phyloP scores from a whole-genome alignment of 2,329 filamentous ascomycete genomes.

The Aspergillus novoparasiticus region DNA sequence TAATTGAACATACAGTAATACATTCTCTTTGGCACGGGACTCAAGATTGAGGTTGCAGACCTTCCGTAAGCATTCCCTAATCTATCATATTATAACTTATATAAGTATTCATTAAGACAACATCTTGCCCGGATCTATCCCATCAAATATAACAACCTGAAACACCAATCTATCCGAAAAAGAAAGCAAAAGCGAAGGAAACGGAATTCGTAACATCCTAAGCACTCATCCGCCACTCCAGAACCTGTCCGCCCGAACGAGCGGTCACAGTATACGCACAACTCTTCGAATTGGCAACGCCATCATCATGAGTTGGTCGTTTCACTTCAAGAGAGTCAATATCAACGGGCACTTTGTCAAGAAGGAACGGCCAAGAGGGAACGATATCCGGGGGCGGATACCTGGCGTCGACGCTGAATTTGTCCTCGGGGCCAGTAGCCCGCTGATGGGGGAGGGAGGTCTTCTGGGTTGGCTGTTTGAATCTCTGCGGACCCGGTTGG shows the following conservation, averaged over 20 bases:
- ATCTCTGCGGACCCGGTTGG: background rate
- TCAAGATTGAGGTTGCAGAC: background rate
- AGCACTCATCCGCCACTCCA: constrained; percentile 14
- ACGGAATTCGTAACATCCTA: background rate
- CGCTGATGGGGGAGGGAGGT: background rate
- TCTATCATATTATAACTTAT: background rate
- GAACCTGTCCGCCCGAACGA: constrained; percentile 5
- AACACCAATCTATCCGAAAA: background rate
- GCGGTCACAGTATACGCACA: constrained; percentile 13
- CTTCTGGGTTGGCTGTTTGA: background rate
- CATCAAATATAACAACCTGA: background rate
- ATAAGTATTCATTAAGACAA: background rate
- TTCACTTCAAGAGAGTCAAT: constrained; percentile 14
- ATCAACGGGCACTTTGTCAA: constrained; percentile 19
- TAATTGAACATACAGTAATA: constrained; percentile 17
- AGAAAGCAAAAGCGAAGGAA: background rate
- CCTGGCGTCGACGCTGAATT: background rate
- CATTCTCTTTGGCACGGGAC: background rate
- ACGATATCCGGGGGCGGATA: constrained; percentile 11
- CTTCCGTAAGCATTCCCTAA: background rate
- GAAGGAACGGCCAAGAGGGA: constrained; percentile 21
- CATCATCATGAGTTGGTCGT: background rate
- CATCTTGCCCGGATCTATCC: background rate
- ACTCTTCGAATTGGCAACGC: background rate
- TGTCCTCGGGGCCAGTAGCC: background rate